A percentile compares a stretch with the other conserved stretches of the same genome.
phyloP scores from a whole-genome alignment of 2,329 filamentous ascomycete genomes.

The Hypoxylon sp. region DNA sequence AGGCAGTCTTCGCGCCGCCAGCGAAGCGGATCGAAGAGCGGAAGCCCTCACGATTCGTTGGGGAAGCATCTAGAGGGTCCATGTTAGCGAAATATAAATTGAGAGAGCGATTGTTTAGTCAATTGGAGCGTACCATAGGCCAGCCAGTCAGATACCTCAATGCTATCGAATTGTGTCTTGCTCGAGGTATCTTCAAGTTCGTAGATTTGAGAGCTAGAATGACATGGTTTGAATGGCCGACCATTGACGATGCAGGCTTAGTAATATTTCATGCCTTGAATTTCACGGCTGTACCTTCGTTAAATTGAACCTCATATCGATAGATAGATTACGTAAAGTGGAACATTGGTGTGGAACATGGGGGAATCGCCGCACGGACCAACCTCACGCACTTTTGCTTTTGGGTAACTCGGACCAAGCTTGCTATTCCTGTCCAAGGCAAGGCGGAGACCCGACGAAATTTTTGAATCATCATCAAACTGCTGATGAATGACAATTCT shows the following conservation, averaged over 20 bases:
- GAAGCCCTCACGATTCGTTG: slow-evolving; percentile 70
- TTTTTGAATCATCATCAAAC: slow-evolving; percentile 59
- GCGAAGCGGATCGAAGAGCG: slow-evolving; percentile 62
- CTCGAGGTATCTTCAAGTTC: slow-evolving; percentile 35
- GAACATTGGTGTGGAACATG: slow-evolving; percentile 21
- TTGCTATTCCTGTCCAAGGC: slow-evolving; percentile 42
- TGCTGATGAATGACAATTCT: slow-evolving; percentile 65
- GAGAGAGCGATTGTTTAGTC: background rate
- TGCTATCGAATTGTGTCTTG: slow-evolving; percentile 52
- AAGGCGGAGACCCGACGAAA: slow-evolving; percentile 51
- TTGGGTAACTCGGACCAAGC: slow-evolving; percentile 39
- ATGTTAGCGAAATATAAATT: slow-evolving; percentile 23
- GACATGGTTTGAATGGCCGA: slow-evolving; percentile 31
- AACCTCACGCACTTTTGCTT: slow-evolving; percentile 15
- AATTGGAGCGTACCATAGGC: slow-evolving; percentile 57
- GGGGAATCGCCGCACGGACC: slow-evolving; percentile 29
- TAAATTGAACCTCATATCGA: slow-evolving; percentile 14
- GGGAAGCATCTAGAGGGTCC: slow-evolving; percentile 69
- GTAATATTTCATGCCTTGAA: slow-evolving; percentile 28
- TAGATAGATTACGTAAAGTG: slow-evolving; percentile 26
- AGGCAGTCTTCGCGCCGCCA: slow-evolving; percentile 65
- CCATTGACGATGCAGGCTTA: slow-evolving; percentile 48
- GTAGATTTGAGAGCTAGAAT: slow-evolving; percentile 39
- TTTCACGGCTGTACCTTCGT: slow-evolving; percentile 7
- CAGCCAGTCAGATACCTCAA: slow-evolving; percentile 52